Evolutionary conservation across 495 filamentous ascomycete genomes (phyloP).

Genomic region (Mycothermus thermophilus): DNA sequence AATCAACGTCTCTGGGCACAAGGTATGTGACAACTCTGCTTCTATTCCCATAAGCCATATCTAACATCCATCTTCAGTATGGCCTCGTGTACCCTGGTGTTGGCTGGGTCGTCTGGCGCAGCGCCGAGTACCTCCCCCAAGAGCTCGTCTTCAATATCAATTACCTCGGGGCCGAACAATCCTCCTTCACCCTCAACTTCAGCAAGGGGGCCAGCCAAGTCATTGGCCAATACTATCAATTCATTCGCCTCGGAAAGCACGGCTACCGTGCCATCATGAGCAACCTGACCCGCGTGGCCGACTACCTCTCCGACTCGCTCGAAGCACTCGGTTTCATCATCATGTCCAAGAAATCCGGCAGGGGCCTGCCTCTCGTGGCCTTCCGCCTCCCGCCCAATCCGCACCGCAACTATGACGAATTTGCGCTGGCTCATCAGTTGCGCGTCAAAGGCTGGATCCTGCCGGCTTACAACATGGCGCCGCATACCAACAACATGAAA

Average conservation of each 20-base stretch:
- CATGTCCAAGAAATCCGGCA: constrained; percentile 60
- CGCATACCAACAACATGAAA: constrained; percentile 61
- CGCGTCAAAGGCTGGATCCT: constrained; percentile 79
- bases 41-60: neutral
- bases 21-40: constrained; percentile 52
- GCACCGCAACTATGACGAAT: constrained; percentile 66
- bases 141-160: constrained; percentile 97
- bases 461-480: constrained; percentile 90
- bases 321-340: constrained; percentile 66
- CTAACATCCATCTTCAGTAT: constrained; percentile 18
- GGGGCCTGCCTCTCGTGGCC: constrained; percentile 74
- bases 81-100: constrained; percentile 78
- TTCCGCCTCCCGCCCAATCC: constrained; percentile 50
- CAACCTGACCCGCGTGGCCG: constrained; percentile 69
- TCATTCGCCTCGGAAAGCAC: constrained; percentile 81
- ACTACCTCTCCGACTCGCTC: constrained; percentile 61
- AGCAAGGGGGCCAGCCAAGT: constrained; percentile 83
- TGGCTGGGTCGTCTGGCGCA: constrained; percentile 83
- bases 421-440: constrained; percentile 65
- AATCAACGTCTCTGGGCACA: constrained; percentile 89
- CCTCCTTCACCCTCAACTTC: constrained; percentile 97
- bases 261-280: constrained; percentile 79
- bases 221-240: constrained; percentile 91
- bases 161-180: constrained; percentile 85
- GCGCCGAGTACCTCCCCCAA: constrained; percentile 67